Evolutionary conservation across 306 rosid species (phyloP).

Genomic region (Ceratonia siliqua): DNA sequence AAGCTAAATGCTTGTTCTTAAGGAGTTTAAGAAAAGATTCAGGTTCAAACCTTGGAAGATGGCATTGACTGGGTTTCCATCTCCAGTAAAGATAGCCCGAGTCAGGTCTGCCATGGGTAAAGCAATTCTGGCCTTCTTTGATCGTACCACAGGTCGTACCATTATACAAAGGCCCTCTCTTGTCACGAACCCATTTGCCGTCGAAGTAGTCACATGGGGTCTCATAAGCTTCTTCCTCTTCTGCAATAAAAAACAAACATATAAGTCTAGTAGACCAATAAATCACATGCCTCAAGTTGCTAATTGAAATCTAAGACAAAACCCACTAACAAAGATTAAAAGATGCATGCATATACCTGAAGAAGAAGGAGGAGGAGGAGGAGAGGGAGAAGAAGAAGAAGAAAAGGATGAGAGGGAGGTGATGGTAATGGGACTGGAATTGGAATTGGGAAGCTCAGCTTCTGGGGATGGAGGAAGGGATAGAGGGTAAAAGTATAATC

Average conservation of each 20-base stretch:
- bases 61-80: slow-evolving; percentile 77
- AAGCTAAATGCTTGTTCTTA: slow-evolving; percentile 68
- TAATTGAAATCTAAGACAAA: slow-evolving; percentile 18
- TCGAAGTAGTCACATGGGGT: slow-evolving; percentile 65
- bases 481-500: slow-evolving; percentile 45
- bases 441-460: slow-evolving; percentile 24
- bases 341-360: slow-evolving; percentile 29
- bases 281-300: slow-evolving; percentile 14
- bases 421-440: slow-evolving; percentile 33
- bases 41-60: slow-evolving; percentile 81
- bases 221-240: slow-evolving; percentile 39
- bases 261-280: neutral
- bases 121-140: slow-evolving; percentile 79
- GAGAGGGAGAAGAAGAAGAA: slow-evolving; percentile 32
- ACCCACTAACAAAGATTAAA: slow-evolving; percentile 13
- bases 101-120: slow-evolving; percentile 74
- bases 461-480: slow-evolving; percentile 32
- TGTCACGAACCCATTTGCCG: slow-evolving; percentile 74
- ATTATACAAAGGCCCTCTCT: slow-evolving; percentile 73
- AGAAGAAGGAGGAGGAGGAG: slow-evolving; percentile 23
- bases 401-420: slow-evolving; percentile 27
- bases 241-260: slow-evolving; percentile 45
- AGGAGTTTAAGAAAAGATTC: slow-evolving; percentile 55
- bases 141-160: slow-evolving; percentile 78
- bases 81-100: slow-evolving; percentile 72